phyloP scores from a whole-genome alignment of 805 yeast genomes.

The Lachancea fermentati region DNA sequence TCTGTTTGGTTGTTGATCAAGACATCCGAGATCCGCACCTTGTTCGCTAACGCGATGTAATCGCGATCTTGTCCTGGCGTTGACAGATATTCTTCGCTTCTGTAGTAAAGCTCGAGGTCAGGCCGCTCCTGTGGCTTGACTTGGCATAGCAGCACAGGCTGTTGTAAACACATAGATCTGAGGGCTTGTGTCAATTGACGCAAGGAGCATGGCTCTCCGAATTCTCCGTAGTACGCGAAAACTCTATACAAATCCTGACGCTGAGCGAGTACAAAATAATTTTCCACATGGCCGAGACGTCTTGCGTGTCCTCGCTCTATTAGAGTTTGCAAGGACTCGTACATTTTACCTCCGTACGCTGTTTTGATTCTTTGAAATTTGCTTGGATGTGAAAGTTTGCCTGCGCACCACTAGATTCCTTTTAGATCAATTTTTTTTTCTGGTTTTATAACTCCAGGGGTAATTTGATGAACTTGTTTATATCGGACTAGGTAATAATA shows the following conservation, averaged over 20 bases:
- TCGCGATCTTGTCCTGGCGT: slow-evolving; percentile 21
- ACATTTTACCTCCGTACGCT: too few relatives aligned
- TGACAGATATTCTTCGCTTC: slow-evolving; percentile 18
- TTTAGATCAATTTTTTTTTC: too few relatives aligned
- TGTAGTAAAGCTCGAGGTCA: slow-evolving; percentile 14
- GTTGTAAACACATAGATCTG: slow-evolving; percentile 15
- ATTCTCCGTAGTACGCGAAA: slow-evolving; percentile 19
- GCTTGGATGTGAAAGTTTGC: too few relatives aligned
- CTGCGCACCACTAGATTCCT: too few relatives aligned
- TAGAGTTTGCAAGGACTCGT: too few relatives aligned
- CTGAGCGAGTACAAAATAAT: slow-evolving; percentile 21
- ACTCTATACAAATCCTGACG: slow-evolving; percentile 24
- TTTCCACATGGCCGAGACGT: slow-evolving; percentile 26
- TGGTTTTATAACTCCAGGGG: too few relatives aligned
- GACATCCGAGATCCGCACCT: slow-evolving; percentile 16
- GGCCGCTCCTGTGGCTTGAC: slow-evolving; percentile 12
- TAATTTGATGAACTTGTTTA: too few relatives aligned
- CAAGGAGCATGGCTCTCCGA: slow-evolving; percentile 11
- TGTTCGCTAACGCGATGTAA: slow-evolving; percentile 17
- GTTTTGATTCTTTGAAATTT: too few relatives aligned
- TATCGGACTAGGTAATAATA: too few relatives aligned
- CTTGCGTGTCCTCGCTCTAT: slow-evolving; percentile 26
- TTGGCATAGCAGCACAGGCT: slow-evolving; percentile 19
- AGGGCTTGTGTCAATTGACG: slow-evolving; percentile 13
- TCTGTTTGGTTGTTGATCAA: slow-evolving; percentile 21